phyloP scores from a whole-genome alignment of 768 basidiomycete genomes.

The Astraeus odoratus region DNA sequence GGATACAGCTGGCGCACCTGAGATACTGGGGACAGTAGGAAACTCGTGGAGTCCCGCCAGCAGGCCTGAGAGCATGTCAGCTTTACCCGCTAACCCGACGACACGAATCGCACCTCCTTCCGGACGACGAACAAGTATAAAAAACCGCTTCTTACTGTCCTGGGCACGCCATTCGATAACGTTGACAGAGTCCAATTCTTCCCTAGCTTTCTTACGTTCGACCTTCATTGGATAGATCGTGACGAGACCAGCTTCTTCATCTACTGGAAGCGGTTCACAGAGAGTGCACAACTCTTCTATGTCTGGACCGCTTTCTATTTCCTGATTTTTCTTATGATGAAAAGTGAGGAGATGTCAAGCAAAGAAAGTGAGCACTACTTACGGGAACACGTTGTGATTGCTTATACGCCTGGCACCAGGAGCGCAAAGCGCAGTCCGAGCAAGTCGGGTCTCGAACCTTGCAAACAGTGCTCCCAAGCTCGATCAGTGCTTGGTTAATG shows the following conservation, averaged over 20 bases:
- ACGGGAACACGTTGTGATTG: constrained; percentile 10
- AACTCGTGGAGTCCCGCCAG: constrained; percentile 89
- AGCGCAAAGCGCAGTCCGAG: constrained; percentile 58
- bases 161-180: constrained; percentile 70
- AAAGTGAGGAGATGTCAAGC: neutral
- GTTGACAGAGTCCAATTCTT: constrained; percentile 80
- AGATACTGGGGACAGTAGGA: constrained; percentile 56
- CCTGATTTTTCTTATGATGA: neutral
- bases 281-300: constrained; percentile 73
- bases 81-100: neutral
- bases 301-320: constrained; percentile 32
- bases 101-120: constrained; percentile 55
- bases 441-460: constrained; percentile 79
- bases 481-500: constrained; percentile 90
- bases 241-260: constrained; percentile 30
- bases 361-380: neutral
- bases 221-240: constrained; percentile 85
- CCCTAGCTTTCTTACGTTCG: constrained; percentile 73
- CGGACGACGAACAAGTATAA: constrained; percentile 76
- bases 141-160: constrained; percentile 41
- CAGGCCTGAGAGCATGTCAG: constrained; percentile 51
- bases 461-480: constrained; percentile 91
- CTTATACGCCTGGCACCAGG: constrained; percentile 62
- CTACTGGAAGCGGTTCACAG: constrained; percentile 51
- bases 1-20: constrained; percentile 32